Evolutionary conservation across 805 yeast species (phyloP).

Genomic region (Wickerhamomyces silvicola): DNA sequence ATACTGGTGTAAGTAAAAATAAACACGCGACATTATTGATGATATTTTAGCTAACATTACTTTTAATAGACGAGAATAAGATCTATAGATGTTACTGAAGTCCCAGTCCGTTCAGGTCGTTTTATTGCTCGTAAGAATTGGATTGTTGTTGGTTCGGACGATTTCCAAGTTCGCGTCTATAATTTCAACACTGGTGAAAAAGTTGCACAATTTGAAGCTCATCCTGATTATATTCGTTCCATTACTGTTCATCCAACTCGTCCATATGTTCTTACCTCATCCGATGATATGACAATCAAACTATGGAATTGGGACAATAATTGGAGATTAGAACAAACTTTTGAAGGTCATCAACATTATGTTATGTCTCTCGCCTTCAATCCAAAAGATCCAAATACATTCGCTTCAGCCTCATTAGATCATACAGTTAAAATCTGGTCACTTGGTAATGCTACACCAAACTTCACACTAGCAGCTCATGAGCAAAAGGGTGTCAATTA

Average conservation of each 20-base stretch:
- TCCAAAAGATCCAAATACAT: conserved; percentile 95
- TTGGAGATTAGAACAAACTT: conserved; percentile 86
- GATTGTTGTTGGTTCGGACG: conserved; percentile 95
- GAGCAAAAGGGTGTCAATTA: conserved; percentile 91
- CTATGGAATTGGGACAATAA: conserved; percentile 97
- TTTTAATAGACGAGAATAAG: conserved; percentile 55
- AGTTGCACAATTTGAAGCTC: conserved; percentile 93
- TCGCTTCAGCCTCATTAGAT: conserved; percentile 95
- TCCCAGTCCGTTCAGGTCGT: conserved; percentile 93
- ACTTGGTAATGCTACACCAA: conserved; percentile 78
- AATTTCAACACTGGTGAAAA: conserved; percentile 95
- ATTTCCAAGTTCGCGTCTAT: conserved; percentile 87
- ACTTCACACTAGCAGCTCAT: conserved; percentile 87
- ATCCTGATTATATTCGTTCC: conserved; percentile 92
- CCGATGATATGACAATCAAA: conserved; percentile 87
- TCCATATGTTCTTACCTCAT: conserved; percentile 81
- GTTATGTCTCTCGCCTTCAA: conserved; percentile 93
- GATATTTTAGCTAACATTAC: conserved; percentile 5
- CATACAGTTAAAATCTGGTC: conserved; percentile 97
- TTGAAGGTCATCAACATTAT: conserved; percentile 94
- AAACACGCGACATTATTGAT: not conserved
- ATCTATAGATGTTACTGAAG: conserved; percentile 89
- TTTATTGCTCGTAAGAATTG: conserved; percentile 95
- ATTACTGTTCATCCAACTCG: conserved; percentile 92
- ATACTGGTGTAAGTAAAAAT: conserved; percentile 43